Evolutionary conservation across 139 green algal genomes (phyloP).

Genomic region (Chlorella vulgaris): DNA sequence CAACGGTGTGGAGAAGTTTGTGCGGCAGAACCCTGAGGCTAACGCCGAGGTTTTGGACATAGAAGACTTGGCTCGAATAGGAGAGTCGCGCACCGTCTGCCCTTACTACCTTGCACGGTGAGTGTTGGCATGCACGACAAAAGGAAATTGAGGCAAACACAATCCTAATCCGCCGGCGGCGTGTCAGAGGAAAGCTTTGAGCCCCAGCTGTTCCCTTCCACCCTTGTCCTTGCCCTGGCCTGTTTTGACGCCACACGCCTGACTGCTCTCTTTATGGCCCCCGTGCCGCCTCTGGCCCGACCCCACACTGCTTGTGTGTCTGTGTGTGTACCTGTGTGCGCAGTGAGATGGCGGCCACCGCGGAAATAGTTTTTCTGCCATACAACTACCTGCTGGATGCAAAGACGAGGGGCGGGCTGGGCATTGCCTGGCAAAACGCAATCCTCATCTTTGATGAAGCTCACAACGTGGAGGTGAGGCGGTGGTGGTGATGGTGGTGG

Average conservation of each 20-base stretch:
- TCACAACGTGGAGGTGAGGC: constrained; percentile 89
- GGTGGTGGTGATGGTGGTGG: not conserved
- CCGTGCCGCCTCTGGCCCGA: too few relatives aligned
- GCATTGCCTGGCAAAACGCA: constrained; percentile 70
- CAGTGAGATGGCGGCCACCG: constrained; percentile 61
- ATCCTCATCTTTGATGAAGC: constrained; percentile 97
- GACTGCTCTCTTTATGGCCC: too few relatives aligned
- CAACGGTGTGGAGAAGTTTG: constrained; percentile 49
- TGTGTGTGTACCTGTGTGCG: too few relatives aligned
- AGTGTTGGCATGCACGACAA: too few relatives aligned
- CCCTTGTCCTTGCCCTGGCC: too few relatives aligned
- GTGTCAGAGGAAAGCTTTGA: too few relatives aligned
- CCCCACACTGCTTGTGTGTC: too few relatives aligned
- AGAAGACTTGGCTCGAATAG: constrained; percentile 86
- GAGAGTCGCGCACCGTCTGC: constrained; percentile 56
- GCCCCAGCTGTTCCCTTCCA: too few relatives aligned
- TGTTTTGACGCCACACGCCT: too few relatives aligned
- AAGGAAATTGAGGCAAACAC: too few relatives aligned
- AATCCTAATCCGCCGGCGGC: too few relatives aligned
- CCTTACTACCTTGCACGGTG: constrained; percentile 74
- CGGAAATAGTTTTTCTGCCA: constrained; percentile 94
- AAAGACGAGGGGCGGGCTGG: constrained; percentile 64
- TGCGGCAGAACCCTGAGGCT: constrained; percentile 52
- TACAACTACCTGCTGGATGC: constrained; percentile 93
- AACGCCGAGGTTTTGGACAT: constrained; percentile 76